phyloP scores from a whole-genome alignment of 2,329 filamentous ascomycete genomes.

The Stylonectria norvegica region DNA sequence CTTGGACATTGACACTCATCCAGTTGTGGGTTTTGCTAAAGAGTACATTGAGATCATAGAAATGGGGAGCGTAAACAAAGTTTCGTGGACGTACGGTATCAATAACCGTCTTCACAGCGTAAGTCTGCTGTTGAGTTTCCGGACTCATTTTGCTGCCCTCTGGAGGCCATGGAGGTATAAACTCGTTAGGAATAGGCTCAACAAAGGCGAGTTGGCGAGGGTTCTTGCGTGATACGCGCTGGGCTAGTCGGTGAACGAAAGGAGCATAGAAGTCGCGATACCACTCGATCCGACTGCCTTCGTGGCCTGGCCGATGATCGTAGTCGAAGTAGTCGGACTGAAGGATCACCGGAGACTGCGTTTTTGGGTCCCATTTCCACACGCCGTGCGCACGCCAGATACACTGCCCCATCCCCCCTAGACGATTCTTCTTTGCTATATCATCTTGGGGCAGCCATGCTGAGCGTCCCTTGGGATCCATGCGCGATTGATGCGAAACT shows the following conservation, averaged over 20 bases:
- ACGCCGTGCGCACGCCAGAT: conserved; percentile 41
- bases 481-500: conserved; percentile 31
- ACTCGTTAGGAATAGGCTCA: conserved; percentile 41
- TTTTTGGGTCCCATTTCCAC: conserved; percentile 34
- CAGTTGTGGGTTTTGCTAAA: conserved; percentile 35
- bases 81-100: conserved; percentile 27
- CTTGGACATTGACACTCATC: conserved; percentile 41
- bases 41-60: conserved; percentile 41
- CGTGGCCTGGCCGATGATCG: conserved; percentile 36
- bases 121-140: conserved; percentile 13
- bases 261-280: conserved; percentile 42
- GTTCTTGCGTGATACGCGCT: conserved; percentile 31
- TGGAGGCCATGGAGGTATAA: conserved; percentile 36
- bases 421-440: conserved; percentile 7
- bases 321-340: conserved; percentile 35
- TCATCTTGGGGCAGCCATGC: conserved; percentile 30
- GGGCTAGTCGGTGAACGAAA: conserved; percentile 36
- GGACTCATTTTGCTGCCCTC: conserved; percentile 4
- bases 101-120: conserved; percentile 29
- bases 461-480: conserved; percentile 37
- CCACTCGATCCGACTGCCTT: conserved; percentile 37
- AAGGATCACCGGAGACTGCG: conserved; percentile 25
- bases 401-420: conserved; percentile 31
- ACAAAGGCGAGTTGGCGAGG: conserved; percentile 34
- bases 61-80: conserved; percentile 42